phyloP scores from a whole-genome alignment of 495 filamentous ascomycete genomes.

The Paragyromitra xinjiangensis region DNA sequence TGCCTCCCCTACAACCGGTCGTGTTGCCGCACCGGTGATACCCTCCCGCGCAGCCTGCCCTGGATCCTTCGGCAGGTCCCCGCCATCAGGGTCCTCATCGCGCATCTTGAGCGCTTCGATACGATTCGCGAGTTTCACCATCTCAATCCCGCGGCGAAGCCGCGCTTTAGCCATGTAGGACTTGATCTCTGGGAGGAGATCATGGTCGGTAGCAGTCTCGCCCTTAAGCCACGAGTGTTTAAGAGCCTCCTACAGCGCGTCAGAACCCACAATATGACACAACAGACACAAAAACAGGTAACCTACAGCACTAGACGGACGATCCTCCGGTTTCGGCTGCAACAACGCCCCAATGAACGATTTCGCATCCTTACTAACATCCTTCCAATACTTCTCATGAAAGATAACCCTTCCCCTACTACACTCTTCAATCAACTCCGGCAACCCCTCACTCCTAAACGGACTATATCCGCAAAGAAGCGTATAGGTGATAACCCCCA shows the following conservation, averaged over 20 bases:
- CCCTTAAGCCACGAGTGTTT: conserved; percentile 90
- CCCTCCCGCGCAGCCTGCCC: conserved; percentile 66
- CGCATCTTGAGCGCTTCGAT: conserved; percentile 97
- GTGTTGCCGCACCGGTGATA: conserved; percentile 42
- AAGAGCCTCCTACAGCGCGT: conserved; percentile 72
- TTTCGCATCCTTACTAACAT: conserved; percentile 95
- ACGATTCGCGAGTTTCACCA: conserved; percentile 94
- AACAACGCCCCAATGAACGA: conserved; percentile 87
- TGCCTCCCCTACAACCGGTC: conserved; percentile 38
- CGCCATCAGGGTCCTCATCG: conserved; percentile 83
- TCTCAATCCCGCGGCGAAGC: conserved; percentile 90
- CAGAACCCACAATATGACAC: neutral
- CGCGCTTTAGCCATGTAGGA: conserved; percentile 91
- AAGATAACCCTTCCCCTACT: conserved; percentile 85
- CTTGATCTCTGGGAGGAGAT: conserved; percentile 95
- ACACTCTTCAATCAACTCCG: conserved; percentile 95
- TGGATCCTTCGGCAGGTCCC: conserved; percentile 70
- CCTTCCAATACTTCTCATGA: conserved; percentile 98
- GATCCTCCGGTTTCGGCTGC: conserved; percentile 76
- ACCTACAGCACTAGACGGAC: conserved; percentile 76
- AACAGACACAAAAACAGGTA: neutral
- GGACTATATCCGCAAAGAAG: conserved; percentile 97
- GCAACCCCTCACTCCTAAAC: conserved; percentile 93
- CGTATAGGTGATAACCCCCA: conserved; percentile 98
- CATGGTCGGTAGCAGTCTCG: conserved; percentile 87